Conservation (phyloP, 306 rosid species). For the Urtica urens region DNA sequence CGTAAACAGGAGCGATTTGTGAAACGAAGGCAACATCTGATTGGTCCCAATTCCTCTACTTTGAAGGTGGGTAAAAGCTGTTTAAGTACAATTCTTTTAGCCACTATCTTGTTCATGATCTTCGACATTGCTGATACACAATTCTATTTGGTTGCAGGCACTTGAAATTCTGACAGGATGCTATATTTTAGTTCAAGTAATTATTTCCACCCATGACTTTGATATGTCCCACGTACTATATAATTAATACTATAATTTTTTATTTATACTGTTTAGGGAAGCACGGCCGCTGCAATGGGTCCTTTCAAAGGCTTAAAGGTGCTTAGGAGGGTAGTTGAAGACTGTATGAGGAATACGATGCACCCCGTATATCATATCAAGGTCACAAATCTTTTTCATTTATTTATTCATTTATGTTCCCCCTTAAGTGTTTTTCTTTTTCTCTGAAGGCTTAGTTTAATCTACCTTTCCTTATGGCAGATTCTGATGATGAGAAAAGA, state of each 20-base stretch:
- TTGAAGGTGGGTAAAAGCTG: slow-evolving; percentile 46
- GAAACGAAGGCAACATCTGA: slow-evolving; percentile 71
- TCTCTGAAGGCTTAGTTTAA: not conserved
- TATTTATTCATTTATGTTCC: not conserved
- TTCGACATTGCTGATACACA: not conserved
- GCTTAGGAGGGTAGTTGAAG: slow-evolving; percentile 78
- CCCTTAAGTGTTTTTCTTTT: too few relatives aligned
- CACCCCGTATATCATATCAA: slow-evolving; percentile 88
- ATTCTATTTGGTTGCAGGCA: slow-evolving; percentile 32
- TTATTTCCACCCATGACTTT: slow-evolving; percentile 13
- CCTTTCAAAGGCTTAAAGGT: slow-evolving; percentile 79
- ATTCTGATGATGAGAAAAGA: slow-evolving; percentile 86
- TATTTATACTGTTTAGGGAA: slow-evolving; percentile 41
- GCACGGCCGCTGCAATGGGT: slow-evolving; percentile 83
- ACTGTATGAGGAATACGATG: slow-evolving; percentile 76
- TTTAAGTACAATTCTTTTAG: not conserved
- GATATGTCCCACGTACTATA: not conserved
- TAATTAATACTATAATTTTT: slow-evolving; percentile 6
- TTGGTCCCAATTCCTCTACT: slow-evolving; percentile 85
- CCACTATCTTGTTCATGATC: not conserved
- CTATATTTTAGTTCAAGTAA: slow-evolving; percentile 85
- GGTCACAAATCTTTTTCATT: slow-evolving; percentile 28
- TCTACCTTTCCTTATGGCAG: slow-evolving; percentile 23
- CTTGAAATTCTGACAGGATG: slow-evolving; percentile 64
- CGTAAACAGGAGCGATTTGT: slow-evolving; percentile 79